phyloP scores from a whole-genome alignment of 1,284 basidiomycete genomes.

The Irpex sp. region DNA sequence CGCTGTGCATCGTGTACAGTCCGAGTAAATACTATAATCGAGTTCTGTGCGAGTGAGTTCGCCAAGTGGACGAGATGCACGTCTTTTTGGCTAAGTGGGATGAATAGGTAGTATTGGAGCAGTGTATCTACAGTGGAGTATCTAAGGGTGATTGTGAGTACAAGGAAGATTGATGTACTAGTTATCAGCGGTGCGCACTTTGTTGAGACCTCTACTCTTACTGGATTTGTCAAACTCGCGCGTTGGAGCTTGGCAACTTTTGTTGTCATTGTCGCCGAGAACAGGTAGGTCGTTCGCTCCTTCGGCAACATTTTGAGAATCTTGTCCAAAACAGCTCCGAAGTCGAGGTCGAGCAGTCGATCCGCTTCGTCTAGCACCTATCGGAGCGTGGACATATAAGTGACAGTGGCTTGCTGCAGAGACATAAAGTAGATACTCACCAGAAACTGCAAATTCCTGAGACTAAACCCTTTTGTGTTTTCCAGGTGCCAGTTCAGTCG shows the following conservation, averaged over 20 bases:
- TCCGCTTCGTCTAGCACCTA: slow-evolving; percentile 98
- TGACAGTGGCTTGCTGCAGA: too few species aligned
- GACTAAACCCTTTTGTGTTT: slow-evolving; percentile 96
- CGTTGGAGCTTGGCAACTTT: slow-evolving; percentile 97
- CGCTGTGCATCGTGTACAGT: slow-evolving; percentile 93
- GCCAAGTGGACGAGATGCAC: slow-evolving; percentile 87
- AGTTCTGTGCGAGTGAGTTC: slow-evolving; percentile 89
- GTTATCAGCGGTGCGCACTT: slow-evolving; percentile 56
- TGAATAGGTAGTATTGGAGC: slow-evolving; percentile 94
- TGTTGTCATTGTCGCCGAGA: slow-evolving; percentile 99
- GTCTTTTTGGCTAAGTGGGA: slow-evolving; percentile 93
- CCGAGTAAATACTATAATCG: slow-evolving; percentile 94
- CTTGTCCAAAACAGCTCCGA: slow-evolving; percentile 96
- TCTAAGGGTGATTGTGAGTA: slow-evolving; percentile 39
- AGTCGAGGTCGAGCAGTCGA: slow-evolving; percentile 95
- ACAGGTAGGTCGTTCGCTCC: slow-evolving; percentile 94
- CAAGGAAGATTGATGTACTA: background rate
- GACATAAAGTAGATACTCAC: slow-evolving; percentile 44
- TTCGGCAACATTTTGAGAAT: slow-evolving; percentile 94
- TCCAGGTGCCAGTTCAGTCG: slow-evolving; percentile 94
- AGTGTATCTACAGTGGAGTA: slow-evolving; percentile 97
- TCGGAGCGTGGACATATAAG: background rate
- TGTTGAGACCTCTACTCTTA: slow-evolving; percentile 91
- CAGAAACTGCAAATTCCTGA: slow-evolving; percentile 86
- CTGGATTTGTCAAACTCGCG: slow-evolving; percentile 92